Evolutionary conservation across 1,284 basidiomycete species (phyloP), one percentile per base, ranked within the genome.

Genomic region (Apiotrichum montevideense): DNA sequence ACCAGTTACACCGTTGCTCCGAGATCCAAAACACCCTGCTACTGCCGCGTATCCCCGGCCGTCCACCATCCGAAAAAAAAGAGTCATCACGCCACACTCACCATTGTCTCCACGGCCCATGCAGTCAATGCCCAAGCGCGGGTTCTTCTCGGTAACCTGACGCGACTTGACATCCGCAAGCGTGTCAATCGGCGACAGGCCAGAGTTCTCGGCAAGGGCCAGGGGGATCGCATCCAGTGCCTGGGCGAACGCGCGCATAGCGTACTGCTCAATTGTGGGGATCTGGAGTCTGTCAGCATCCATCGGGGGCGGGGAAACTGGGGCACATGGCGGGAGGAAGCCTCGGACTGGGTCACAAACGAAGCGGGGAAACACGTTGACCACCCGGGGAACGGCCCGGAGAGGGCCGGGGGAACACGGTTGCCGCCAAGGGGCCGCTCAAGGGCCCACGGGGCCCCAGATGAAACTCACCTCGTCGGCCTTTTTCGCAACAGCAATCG

Each of bases 181-280:
- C 3, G 92, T 97, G 78, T 97, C 92, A 66, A 99, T 99, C 9
- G 95, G 96, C 34, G 90, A 87, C 54, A 98, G 79, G 52, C 95
- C 95, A 63, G 91, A 95, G 81, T 99, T 98, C 77, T 98, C 96
- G 4, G 96, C 95, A 9, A 98, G 81, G 2, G 96, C 95, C 14
- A 98, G 84, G 7, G 96, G 96, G 52, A 98, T 80, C 9, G 93
- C 83, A 70, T 98, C 95, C 7, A 99, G 80, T 9, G 95, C 95
- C 35, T 89, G 88, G 1, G 95, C 84, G 73, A 98, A 99, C 14
- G 95, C 94, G 46, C 95, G 88, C 94, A 98, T 98, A 1, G 95
- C 95, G 73, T 99, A 99, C 80, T 99, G 95, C 78, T 99, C 95
- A 69, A 99, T 95, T 8, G 90, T 84, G 1, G 95, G 87, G 67